Conservation (phyloP, 208 protist species). For the Acanthamoeba lugdunensis region DNA sequence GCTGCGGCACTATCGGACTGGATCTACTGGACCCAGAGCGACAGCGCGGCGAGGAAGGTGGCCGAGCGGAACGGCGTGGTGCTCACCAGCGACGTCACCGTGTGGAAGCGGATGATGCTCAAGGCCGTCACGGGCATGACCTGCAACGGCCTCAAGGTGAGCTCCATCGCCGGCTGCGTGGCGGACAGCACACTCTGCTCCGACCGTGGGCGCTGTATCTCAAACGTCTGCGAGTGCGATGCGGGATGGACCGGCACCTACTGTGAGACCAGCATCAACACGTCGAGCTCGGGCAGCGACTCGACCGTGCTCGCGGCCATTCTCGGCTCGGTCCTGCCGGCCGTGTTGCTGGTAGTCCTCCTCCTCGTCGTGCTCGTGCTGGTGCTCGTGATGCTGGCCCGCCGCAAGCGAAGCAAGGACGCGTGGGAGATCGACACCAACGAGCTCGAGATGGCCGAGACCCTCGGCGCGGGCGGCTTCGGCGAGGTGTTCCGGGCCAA, state of each 20-base stretch:
- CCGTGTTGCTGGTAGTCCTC: not conserved
- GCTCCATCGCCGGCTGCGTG: constrained; percentile 16
- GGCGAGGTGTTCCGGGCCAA: constrained; percentile 44
- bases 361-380: not conserved
- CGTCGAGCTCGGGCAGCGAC: not conserved
- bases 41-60: not conserved
- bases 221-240: not conserved
- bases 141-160: not conserved
- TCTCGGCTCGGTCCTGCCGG: not conserved
- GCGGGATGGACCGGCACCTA: not conserved
- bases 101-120: not conserved
- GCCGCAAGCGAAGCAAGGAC: constrained; percentile 20
- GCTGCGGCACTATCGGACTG: constrained; percentile 24
- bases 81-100: not conserved
- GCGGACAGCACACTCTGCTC: not conserved
- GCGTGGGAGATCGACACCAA: constrained; percentile 57
- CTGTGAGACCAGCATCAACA: not conserved
- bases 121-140: not conserved
- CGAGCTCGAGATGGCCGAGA: constrained; percentile 60
- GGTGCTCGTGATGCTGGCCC: not conserved
- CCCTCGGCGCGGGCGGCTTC: constrained; percentile 12
- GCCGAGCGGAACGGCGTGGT: not conserved
- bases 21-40: constrained; percentile 43
- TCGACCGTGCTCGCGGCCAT: not conserved
- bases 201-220: not conserved